phyloP scores from a whole-genome alignment of 805 yeast genomes.

The Candida morakotiae region DNA sequence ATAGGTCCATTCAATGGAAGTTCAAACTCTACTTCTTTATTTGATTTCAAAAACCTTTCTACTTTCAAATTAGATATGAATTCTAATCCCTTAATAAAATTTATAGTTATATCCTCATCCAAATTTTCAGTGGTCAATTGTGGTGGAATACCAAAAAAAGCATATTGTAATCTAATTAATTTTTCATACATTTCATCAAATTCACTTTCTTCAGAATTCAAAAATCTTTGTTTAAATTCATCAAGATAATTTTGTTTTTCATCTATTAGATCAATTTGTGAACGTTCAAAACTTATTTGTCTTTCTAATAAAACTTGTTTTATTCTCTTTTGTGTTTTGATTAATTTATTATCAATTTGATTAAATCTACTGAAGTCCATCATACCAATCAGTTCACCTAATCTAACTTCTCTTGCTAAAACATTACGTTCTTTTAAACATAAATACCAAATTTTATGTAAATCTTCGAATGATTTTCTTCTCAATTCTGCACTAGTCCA shows the following conservation, averaged over 20 bases:
- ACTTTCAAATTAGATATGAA: conserved; percentile 68
- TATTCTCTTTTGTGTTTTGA: conserved; percentile 48
- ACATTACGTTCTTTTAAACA: conserved; percentile 80
- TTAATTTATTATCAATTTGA: conserved; percentile 36
- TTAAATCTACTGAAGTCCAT: conserved; percentile 10
- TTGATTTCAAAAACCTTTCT: conserved; percentile 26
- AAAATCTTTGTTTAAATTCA: conserved; percentile 56
- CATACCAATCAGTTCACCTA: conserved; percentile 35
- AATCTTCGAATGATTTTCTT: conserved; percentile 85
- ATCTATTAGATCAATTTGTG: conserved; percentile 41
- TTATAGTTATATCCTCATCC: conserved; percentile 46
- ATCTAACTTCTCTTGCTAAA: conserved; percentile 68
- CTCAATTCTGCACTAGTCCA: conserved; percentile 90
- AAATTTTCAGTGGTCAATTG: conserved; percentile 54
- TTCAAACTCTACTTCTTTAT: conserved; percentile 17
- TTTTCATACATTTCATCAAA: conserved; percentile 57
- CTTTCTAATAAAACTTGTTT: conserved; percentile 87
- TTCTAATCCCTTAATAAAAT: conserved; percentile 61
- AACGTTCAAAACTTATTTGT: conserved; percentile 63
- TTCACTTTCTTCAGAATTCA: conserved; percentile 52
- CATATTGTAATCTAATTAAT: conserved; percentile 74
- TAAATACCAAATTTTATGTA: conserved; percentile 88
- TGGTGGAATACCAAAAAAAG: conserved; percentile 81
- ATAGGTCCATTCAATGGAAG: conserved; percentile 36
- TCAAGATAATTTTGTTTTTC: conserved; percentile 46